Evolutionary conservation across 2,329 filamentous ascomycete species (phyloP).

Genomic region (Talaromyces sp.): DNA sequence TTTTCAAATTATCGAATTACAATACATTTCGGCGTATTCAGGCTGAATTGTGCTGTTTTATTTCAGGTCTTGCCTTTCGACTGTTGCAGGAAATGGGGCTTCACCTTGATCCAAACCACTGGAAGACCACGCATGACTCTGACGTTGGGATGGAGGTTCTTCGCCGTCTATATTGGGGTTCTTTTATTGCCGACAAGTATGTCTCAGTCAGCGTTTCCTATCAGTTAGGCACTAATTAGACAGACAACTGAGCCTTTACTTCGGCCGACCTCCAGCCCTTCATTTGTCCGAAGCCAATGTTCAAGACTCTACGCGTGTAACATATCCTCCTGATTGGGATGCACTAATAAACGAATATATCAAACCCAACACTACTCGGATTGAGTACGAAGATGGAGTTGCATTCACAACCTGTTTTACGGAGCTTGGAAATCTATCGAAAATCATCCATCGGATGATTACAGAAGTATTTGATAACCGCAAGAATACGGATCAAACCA

Average conservation of each 20-base stretch:
- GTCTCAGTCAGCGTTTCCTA: background rate
- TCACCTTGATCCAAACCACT: slow-evolving; percentile 3
- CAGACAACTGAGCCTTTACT: slow-evolving; percentile 8
- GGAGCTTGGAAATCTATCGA: slow-evolving; percentile 1
- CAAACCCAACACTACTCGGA: background rate
- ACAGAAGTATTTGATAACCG: slow-evolving; percentile 8
- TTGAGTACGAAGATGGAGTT: slow-evolving; percentile 3
- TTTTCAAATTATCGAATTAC: background rate
- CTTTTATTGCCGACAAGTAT: slow-evolving; percentile 10
- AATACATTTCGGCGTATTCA: background rate
- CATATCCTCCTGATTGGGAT: slow-evolving; percentile 9
- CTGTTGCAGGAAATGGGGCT: slow-evolving; percentile 5
- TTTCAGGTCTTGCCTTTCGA: slow-evolving; percentile 6
- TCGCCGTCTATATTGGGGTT: slow-evolving; percentile 4
- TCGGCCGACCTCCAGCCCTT: slow-evolving; percentile 4
- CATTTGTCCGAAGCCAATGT: slow-evolving; percentile 1
- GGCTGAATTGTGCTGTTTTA: background rate
- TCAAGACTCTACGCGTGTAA: background rate
- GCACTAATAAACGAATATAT: slow-evolving; percentile 1
- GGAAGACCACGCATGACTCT: slow-evolving; percentile 6
- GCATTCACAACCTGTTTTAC: slow-evolving; percentile 8
- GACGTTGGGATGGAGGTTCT: slow-evolving; percentile 3
- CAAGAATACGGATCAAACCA: background rate
- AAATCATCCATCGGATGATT: slow-evolving; percentile 9
- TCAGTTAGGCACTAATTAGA: background rate